Evolutionary conservation across 1,284 basidiomycete species (phyloP).

Genomic region (Pterulicium gracile): DNA sequence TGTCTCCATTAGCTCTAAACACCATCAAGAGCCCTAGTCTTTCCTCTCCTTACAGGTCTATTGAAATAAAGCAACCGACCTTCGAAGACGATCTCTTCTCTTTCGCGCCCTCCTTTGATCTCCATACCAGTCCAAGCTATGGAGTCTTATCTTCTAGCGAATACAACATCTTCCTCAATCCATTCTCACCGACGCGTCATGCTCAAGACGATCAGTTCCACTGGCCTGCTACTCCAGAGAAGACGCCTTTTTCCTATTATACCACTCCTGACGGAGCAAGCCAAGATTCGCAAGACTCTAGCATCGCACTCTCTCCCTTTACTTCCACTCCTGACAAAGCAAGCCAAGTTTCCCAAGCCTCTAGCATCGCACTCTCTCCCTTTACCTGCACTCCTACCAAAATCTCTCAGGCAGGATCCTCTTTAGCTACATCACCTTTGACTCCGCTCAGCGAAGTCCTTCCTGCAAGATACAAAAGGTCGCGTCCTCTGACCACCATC

Average conservation of each 20-base stretch:
- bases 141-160: not conserved
- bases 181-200: not conserved
- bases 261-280: not conserved
- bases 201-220: not conserved
- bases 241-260: too few species aligned
- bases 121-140: not conserved
- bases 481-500: too few species aligned
- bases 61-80: not conserved
- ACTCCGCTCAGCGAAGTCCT: not conserved
- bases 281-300: too few species aligned
- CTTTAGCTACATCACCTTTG: not conserved
- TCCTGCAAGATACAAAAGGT: conserved; percentile 1
- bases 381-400: too few species aligned
- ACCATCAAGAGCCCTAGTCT: not conserved
- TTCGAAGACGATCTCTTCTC: not conserved
- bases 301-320: too few species aligned
- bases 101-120: not conserved
- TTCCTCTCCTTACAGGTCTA: not conserved
- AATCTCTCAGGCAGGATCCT: not conserved
- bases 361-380: too few species aligned
- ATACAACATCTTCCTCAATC: not conserved
- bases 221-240: too few species aligned
- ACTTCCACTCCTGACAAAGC: not conserved
- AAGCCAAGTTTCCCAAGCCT: too few species aligned
- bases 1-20: not conserved